phyloP scores from a whole-genome alignment of 2,329 filamentous ascomycete genomes.

The Colletotrichum cordylinicola region DNA sequence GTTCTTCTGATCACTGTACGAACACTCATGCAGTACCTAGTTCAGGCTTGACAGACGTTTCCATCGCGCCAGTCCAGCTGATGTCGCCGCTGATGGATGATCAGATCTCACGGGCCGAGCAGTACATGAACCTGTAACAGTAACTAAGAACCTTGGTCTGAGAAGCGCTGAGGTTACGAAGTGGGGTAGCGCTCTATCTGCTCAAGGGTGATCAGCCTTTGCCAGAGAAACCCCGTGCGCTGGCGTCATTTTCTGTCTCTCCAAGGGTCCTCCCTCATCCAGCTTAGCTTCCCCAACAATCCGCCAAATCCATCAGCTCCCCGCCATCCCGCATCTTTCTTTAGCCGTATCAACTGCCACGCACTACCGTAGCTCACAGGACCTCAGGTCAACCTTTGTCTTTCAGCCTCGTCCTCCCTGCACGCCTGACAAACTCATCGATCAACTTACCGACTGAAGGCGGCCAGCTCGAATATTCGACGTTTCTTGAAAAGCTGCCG shows the following conservation, averaged over 20 bases:
- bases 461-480: not conserved
- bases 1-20: not conserved
- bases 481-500: not conserved
- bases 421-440: not conserved
- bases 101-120: not conserved
- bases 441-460: not conserved
- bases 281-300: constrained; percentile 20
- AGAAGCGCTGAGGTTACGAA: no score
- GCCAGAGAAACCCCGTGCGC: not conserved
- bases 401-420: not conserved
- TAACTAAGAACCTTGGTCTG: not conserved
- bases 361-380: not conserved
- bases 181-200: not conserved
- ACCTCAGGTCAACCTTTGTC: not conserved
- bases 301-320: not conserved
- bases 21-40: not conserved
- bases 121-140: not conserved
- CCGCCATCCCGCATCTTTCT: not conserved
- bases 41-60: not conserved
- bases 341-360: not conserved
- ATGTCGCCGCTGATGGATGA: not conserved
- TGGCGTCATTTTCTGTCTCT: not conserved
- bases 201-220: not conserved
- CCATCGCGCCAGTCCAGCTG: not conserved
- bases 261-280: constrained; percentile 15